Conservation (phyloP, 768 basidiomycete species). For the Sporobolomyces pararoseus region DNA sequence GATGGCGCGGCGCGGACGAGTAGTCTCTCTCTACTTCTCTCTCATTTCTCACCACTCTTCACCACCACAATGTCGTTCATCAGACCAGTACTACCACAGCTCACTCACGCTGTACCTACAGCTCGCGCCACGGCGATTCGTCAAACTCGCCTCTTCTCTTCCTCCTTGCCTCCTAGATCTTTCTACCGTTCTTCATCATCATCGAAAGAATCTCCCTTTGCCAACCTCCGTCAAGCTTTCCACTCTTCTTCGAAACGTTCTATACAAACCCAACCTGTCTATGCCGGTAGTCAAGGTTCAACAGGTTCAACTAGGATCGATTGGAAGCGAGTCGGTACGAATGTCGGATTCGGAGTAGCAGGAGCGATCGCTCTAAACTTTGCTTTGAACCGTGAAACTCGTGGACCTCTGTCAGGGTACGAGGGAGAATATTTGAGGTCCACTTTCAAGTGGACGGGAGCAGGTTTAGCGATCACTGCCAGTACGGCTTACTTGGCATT, state of each 20-base stretch:
- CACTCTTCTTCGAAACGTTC: constrained; percentile 10
- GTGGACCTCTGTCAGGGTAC: constrained; percentile 26
- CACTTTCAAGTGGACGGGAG: constrained; percentile 67
- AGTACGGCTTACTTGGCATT: constrained; percentile 56
- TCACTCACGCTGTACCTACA: background rate
- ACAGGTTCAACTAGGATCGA: background rate
- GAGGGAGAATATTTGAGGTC: constrained; percentile 30
- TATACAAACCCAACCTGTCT: background rate
- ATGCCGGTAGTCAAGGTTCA: background rate
- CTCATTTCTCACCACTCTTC: background rate
- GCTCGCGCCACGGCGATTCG: background rate
- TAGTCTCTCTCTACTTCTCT: background rate
- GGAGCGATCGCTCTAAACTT: constrained; percentile 39
- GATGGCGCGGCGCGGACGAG: no score
- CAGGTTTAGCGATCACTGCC: constrained; percentile 71
- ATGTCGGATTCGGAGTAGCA: constrained; percentile 24
- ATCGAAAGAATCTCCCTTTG: constrained; percentile 1
- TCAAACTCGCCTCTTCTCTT: constrained; percentile 11
- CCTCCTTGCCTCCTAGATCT: background rate
- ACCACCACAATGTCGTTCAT: constrained; percentile 2
- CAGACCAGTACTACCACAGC: constrained; percentile 8
- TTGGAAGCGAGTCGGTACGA: constrained; percentile 31
- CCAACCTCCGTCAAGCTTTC: constrained; percentile 7
- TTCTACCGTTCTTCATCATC: background rate
- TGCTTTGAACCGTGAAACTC: constrained; percentile 41